Evolutionary conservation across 495 filamentous ascomycete genomes (phyloP).

Genomic region (Entonaema liquescens): DNA sequence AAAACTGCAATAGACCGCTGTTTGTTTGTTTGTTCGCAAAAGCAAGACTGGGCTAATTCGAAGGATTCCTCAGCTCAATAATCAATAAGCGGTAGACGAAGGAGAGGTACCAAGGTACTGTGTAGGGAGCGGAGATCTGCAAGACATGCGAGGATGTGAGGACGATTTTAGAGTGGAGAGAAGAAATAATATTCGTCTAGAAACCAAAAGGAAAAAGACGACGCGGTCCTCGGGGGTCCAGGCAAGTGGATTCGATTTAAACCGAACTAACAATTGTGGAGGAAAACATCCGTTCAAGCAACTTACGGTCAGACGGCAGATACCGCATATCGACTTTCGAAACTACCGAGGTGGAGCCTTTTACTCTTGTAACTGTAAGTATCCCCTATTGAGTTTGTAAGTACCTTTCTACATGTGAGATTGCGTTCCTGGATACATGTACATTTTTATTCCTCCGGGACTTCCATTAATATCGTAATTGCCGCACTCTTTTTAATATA

Average conservation of each 20-base stretch:
- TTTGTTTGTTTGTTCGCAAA: constrained; percentile 10
- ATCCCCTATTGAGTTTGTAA: constrained; percentile 8
- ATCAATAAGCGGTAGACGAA: constrained; percentile 1
- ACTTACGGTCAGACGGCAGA: constrained; percentile 40
- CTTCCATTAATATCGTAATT: constrained; percentile 12
- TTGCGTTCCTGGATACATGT: constrained; percentile 21
- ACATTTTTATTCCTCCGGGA: constrained; percentile 11
- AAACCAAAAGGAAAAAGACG: constrained; percentile 32
- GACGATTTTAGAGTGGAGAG: constrained; percentile 18
- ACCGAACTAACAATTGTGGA: constrained; percentile 19
- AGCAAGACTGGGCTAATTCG: neutral
- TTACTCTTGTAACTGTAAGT: constrained; percentile 26
- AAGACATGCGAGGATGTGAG: constrained; percentile 16
- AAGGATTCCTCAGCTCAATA: neutral
- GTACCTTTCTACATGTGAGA: constrained; percentile 14
- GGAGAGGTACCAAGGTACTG: neutral
- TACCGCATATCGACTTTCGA: constrained; percentile 30
- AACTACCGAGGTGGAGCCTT: constrained; percentile 14
- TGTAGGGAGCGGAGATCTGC: constrained; percentile 2
- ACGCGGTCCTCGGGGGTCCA: constrained; percentile 24
- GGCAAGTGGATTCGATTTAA: constrained; percentile 32
- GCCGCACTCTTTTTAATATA: constrained; percentile 1
- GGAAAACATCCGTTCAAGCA: constrained; percentile 33
- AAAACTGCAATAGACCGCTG: constrained; percentile 15
- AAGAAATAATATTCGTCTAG: constrained; percentile 25